phyloP scores from a whole-genome alignment of 106 monocot species.

The Amphibolis antarctica region DNA sequence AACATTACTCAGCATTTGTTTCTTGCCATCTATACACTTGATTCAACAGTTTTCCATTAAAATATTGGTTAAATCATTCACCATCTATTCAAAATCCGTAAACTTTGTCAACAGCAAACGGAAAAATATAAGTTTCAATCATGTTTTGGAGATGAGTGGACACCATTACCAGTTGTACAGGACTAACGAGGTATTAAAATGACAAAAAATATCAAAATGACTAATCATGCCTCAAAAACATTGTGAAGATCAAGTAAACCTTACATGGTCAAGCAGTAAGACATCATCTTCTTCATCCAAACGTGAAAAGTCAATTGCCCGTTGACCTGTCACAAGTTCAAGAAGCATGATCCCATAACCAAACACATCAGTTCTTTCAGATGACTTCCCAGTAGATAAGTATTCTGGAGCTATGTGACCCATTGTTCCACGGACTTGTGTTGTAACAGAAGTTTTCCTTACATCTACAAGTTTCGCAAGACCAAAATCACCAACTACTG shows the following conservation, averaged over 20 bases:
- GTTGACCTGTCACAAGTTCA: constrained; percentile 41
- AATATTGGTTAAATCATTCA: no score
- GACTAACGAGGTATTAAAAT: no score
- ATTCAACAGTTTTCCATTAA: no score
- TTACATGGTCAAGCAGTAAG: constrained; percentile 88
- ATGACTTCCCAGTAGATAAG: constrained; percentile 23
- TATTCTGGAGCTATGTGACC: constrained; percentile 27
- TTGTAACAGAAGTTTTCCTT: constrained; percentile 19
- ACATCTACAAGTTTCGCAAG: constrained; percentile 21
- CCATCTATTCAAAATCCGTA: no score
- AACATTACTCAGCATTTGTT: no score
- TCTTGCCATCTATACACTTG: no score
- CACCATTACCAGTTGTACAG: no score
- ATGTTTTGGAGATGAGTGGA: no score
- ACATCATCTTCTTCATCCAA: constrained; percentile 94
- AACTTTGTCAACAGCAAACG: no score
- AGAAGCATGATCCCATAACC: constrained; percentile 30
- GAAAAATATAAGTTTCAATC: no score
- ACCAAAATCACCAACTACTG: constrained; percentile 26
- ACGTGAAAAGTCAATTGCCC: constrained; percentile 85
- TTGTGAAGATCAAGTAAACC: not conserved
- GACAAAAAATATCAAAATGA: no score
- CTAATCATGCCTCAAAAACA: no score
- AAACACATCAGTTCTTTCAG: constrained; percentile 25
- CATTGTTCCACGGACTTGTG: constrained; percentile 25